These are phyloP conservation scores for Sphagnum magellanicum DNA, from an alignment of 228 moss, liverwort and hornwort genomes.

Conservation along the genomic window DNA sequence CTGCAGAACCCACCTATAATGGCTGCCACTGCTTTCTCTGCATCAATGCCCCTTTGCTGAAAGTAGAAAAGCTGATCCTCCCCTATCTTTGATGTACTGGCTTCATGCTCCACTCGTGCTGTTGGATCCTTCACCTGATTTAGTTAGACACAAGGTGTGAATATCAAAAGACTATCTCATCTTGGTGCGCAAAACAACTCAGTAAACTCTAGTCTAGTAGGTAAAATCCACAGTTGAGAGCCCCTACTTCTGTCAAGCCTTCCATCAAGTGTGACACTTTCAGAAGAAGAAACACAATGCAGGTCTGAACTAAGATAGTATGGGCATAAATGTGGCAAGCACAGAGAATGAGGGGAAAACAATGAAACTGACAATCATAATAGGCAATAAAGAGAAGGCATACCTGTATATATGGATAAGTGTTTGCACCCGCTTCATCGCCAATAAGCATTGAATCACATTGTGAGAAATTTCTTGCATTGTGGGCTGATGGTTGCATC, in stretches of 20 bases:
- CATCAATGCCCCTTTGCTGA: slow-evolving; percentile 58
- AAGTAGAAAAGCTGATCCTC: slow-evolving; percentile 70
- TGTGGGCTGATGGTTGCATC: slow-evolving; percentile 62
- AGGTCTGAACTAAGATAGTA: neutral
- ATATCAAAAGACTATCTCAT: neutral
- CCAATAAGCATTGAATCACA: slow-evolving; percentile 75
- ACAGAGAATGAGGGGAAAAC: neutral
- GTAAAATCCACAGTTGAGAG: neutral
- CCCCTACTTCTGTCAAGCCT: neutral
- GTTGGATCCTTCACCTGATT: slow-evolving; percentile 60
- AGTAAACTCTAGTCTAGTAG: neutral
- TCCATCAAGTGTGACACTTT: neutral
- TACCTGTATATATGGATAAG: slow-evolving; percentile 97
- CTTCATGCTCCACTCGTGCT: slow-evolving; percentile 68
- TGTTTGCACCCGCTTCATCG: slow-evolving; percentile 83
- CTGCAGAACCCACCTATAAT: slow-evolving; percentile 69
- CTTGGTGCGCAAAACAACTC: neutral
- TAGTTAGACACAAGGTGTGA: neutral
- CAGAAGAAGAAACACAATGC: neutral
- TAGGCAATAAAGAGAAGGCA: slow-evolving; percentile 1
- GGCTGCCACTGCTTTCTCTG: slow-evolving; percentile 58
- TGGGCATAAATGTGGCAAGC: neutral
- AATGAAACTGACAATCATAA: neutral
- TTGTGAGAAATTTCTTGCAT: slow-evolving; percentile 61
- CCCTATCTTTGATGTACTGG: slow-evolving; percentile 65